Base-by-base conservation (phyloP, 306 rosid genomes). In the Citrullus colocynthis region DNA sequence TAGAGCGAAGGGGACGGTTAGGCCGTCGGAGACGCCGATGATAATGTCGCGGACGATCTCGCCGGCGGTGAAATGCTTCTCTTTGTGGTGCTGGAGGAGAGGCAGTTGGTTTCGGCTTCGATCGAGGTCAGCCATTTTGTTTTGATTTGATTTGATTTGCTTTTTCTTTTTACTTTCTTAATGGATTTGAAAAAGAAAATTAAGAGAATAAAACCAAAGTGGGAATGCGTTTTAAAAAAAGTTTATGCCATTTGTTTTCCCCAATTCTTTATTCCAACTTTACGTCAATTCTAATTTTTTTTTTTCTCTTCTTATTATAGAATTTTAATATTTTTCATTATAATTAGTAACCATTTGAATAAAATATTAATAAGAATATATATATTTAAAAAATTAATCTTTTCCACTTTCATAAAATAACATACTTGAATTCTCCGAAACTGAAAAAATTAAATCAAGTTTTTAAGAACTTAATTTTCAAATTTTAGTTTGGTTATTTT, bases 1-100 rank as follows among this genome's bases (percentile, higher is more conserved):
- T 0, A 90, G 90, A 8, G 93, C 93, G 34, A 90, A 90, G 9
- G 93, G 93, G 7, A 90, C 93, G 56, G 93, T 90, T 79, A 90
- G 93, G 2, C 93, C 93, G 39, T 90, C 93, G 30, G 93, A 90
- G 21, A 90, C 93, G 24, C 93, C 93, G 82, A 90, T 88, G 83
- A 90, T 90, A 77, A 90, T 74, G 56, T 90, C 93, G 9, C 93
- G 88, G 74, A 90, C 89, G 66, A 88, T 67, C 36, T 90, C 93
- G 0, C 93, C 90, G 62, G 91, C 88, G 21, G 90, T 90, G 88
- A 90, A 90, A 80, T 90, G 93, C 67, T 82, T 88, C 87, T 90
- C 93, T 7, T 57, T 81, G 84, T 90, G 93, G 5, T 17, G 79
- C 51, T 75, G 14, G 17, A 88, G 90, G 36, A 90, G 91, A 7